A percentile compares a stretch with the other conserved stretches of the same genome.
Conservation (phyloP, 2,329 filamentous ascomycete species). For the Aspergillus sergii region DNA sequence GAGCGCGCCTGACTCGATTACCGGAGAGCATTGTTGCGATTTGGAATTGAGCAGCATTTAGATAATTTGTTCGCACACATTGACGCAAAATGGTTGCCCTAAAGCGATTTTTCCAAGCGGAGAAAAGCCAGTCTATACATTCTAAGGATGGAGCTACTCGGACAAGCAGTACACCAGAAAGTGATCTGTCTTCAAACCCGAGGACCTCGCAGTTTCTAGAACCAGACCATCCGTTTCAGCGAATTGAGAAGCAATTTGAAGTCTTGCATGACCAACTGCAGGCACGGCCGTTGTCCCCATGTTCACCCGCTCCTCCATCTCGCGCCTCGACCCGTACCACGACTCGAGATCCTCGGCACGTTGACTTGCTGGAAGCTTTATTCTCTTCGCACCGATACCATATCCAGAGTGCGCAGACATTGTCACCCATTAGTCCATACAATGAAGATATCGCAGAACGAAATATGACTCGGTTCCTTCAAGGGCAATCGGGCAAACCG, state of each 20-base stretch:
- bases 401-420: conserved; percentile 21
- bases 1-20: neutral
- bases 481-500: conserved; percentile 28
- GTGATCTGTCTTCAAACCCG: conserved; percentile 14
- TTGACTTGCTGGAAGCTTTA: conserved; percentile 46
- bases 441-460: conserved; percentile 49
- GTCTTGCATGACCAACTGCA: conserved; percentile 40
- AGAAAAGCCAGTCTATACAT: conserved; percentile 23
- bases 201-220: conserved; percentile 25
- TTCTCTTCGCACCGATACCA: conserved; percentile 36
- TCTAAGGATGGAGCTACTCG: conserved; percentile 14
- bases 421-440: conserved; percentile 39
- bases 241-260: conserved; percentile 44
- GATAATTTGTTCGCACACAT: neutral
- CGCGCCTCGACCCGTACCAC: conserved; percentile 24
- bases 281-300: conserved; percentile 30
- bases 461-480: conserved; percentile 41
- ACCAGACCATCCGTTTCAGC: conserved; percentile 37
- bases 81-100: conserved; percentile 35
- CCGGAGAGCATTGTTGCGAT: neutral
- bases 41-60: neutral
- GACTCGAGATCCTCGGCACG: conserved; percentile 34
- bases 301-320: conserved; percentile 28
- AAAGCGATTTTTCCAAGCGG: conserved; percentile 36
- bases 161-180: conserved; percentile 1